phyloP scores from a whole-genome alignment of 2,329 filamentous ascomycete species.

The Claviceps capensis region DNA sequence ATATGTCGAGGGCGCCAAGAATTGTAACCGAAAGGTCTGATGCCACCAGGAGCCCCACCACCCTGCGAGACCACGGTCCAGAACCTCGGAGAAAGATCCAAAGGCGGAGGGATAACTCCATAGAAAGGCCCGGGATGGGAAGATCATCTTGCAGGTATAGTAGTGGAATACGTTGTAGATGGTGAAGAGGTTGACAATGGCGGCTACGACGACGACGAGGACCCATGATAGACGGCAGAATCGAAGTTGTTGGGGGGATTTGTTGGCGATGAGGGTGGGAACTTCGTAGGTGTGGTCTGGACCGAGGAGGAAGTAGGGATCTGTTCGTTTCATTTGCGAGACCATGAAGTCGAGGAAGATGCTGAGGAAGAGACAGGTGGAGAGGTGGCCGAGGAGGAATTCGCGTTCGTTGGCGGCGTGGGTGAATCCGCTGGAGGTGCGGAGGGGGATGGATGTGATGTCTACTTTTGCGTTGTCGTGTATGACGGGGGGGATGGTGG shows the following conservation, averaged over 20 bases:
- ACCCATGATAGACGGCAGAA: slow-evolving; percentile 43
- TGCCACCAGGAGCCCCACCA: slow-evolving; percentile 88
- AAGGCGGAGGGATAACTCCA: slow-evolving; percentile 42
- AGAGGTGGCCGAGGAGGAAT: slow-evolving; percentile 32
- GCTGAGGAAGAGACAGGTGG: slow-evolving; percentile 41
- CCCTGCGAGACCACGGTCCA: slow-evolving; percentile 60
- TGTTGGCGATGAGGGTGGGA: slow-evolving; percentile 27
- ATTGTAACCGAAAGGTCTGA: slow-evolving; percentile 68
- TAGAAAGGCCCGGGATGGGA: slow-evolving; percentile 35
- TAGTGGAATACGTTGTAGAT: slow-evolving; percentile 45
- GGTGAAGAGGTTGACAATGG: slow-evolving; percentile 47
- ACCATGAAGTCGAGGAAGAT: slow-evolving; percentile 57
- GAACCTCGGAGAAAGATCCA: slow-evolving; percentile 39
- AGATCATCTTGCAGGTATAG: slow-evolving; percentile 32
- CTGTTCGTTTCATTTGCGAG: slow-evolving; percentile 49
- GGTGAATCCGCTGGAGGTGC: slow-evolving; percentile 31
- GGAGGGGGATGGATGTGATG: slow-evolving; percentile 26
- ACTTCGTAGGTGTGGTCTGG: slow-evolving; percentile 21
- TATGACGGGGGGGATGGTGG: slow-evolving; percentile 23
- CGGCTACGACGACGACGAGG: slow-evolving; percentile 41
- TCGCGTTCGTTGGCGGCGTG: slow-evolving; percentile 26
- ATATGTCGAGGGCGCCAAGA: slow-evolving; percentile 44
- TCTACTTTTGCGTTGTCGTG: slow-evolving; percentile 23
- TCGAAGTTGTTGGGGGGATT: slow-evolving; percentile 32
- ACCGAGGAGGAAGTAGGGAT: slow-evolving; percentile 61